Conservation (phyloP, 192 early-diverging fungal species). For the Linnemannia zychae region DNA sequence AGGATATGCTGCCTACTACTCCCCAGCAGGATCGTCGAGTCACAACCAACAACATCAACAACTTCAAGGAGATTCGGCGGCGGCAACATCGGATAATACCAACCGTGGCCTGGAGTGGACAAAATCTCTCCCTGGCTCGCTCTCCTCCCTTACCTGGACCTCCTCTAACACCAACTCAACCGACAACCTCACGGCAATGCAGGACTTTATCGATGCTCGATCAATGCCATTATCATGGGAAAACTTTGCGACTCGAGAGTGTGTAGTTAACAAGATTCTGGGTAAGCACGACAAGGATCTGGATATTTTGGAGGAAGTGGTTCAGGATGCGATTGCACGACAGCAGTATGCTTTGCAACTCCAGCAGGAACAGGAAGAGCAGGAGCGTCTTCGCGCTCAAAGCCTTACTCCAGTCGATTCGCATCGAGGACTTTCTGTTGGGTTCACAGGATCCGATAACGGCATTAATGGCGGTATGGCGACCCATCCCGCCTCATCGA, state of each 20-base stretch:
- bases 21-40: constrained; percentile 3
- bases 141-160: constrained; percentile 18
- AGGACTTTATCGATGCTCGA: constrained; percentile 27
- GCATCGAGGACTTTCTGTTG: constrained; percentile 11
- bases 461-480: background rate
- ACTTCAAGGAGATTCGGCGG: background rate
- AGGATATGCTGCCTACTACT: constrained; percentile 36
- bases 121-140: background rate
- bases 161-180: constrained; percentile 18
- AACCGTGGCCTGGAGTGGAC: background rate
- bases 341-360: constrained; percentile 30
- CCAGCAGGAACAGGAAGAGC: constrained; percentile 11
- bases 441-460: background rate
- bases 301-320: constrained; percentile 34
- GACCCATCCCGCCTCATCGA: background rate
- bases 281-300: constrained; percentile 48
- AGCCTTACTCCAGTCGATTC: background rate
- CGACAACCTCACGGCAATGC: constrained; percentile 6
- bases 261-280: constrained; percentile 44
- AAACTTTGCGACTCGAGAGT: constrained; percentile 50
- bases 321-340: constrained; percentile 40
- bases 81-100: background rate
- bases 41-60: background rate
- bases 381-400: constrained; percentile 11
- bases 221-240: constrained; percentile 42